phyloP scores from a whole-genome alignment of 179 eudicot species.

The Silene vulgaris region DNA sequence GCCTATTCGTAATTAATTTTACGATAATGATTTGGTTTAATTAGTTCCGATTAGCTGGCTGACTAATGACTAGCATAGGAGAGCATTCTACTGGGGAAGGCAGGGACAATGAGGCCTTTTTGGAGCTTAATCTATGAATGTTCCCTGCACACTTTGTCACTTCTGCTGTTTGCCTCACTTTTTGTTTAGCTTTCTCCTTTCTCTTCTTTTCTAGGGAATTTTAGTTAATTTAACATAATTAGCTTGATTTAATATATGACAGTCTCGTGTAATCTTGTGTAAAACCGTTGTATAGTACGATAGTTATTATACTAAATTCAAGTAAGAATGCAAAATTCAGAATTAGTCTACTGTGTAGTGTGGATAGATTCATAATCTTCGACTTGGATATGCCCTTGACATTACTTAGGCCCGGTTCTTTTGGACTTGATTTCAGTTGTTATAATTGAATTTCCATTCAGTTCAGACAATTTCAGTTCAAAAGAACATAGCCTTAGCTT shows the following conservation, averaged over 20 bases:
- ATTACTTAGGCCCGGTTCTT: no score
- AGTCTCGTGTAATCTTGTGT: not conserved
- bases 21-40: not conserved
- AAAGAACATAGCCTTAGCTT: no score
- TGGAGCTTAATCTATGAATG: not conserved
- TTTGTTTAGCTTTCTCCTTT: not conserved
- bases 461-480: no score
- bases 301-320: no score
- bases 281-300: not conserved
- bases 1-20: not conserved
- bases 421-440: no score
- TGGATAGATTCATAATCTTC: no score
- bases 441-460: no score
- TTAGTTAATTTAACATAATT: no score
- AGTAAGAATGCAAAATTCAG: no score
- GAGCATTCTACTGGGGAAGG: conserved; percentile 25
- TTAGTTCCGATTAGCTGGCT: not conserved
- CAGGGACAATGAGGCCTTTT: conserved; percentile 7
- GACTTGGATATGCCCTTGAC: no score
- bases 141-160: not conserved
- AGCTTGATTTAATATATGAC: no score
- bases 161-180: not conserved
- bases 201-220: not conserved
- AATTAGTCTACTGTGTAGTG: no score
- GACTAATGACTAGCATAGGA: not conserved